A percentile compares a stretch with the other conserved stretches of the same genome.
Evolutionary conservation across 805 yeast species (phyloP).

Genomic region (Starmera pachycereana): DNA sequence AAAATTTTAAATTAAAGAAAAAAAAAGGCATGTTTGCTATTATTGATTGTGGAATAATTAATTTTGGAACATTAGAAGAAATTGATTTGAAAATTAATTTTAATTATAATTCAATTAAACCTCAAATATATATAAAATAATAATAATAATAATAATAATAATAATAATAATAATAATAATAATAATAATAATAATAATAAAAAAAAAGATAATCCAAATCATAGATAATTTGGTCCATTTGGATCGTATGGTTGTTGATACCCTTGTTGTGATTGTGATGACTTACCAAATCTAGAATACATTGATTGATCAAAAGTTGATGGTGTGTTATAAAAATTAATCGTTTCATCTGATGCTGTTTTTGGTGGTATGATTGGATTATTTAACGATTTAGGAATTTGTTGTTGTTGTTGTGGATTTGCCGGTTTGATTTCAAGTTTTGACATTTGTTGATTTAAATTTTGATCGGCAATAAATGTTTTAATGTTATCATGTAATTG

Average conservation of each 20-base stretch:
- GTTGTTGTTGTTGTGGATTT: slow-evolving; percentile 3
- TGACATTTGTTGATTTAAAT: slow-evolving; percentile 1
- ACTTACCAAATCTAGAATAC: slow-evolving; percentile 22
- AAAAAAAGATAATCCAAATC: not conserved
- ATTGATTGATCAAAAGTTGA: slow-evolving; percentile 39
- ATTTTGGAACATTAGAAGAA: slow-evolving; percentile 37
- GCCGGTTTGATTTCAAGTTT: not conserved
- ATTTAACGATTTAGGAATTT: not conserved
- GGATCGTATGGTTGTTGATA: slow-evolving; percentile 19
- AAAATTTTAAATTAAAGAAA: slow-evolving; percentile 33
- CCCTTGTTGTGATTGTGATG: slow-evolving; percentile 1
- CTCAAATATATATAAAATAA: too few relatives aligned
- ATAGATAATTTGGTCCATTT: slow-evolving; percentile 5
- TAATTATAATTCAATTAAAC: not conserved
- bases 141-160: too few relatives aligned
- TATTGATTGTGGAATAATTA: slow-evolving; percentile 66
- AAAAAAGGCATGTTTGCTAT: slow-evolving; percentile 50
- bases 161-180: too few relatives aligned
- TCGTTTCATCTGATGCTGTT: not conserved
- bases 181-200: too few relatives aligned
- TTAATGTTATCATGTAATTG: slow-evolving; percentile 4
- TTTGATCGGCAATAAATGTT: slow-evolving; percentile 1
- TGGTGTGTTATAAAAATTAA: slow-evolving; percentile 35
- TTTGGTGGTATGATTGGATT: slow-evolving; percentile 8
- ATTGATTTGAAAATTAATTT: not conserved